These are phyloP conservation scores for Neofusicoccum umdonicola DNA, from an alignment of 2,329 filamentous ascomycete genomes.

Conservation along the genomic window DNA sequence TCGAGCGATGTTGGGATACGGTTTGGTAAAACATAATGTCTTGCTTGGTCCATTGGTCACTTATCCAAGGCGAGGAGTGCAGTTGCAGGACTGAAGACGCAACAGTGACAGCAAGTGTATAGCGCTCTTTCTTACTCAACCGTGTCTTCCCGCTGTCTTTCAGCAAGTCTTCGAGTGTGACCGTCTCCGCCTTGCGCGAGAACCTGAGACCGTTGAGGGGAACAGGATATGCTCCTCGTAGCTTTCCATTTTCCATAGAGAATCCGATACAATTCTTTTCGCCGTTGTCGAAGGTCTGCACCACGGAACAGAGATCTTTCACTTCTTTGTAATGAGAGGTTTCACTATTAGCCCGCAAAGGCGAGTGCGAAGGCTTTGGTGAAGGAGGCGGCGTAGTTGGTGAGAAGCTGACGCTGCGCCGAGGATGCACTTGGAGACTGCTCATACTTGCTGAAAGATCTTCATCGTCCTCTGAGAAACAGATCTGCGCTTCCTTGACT, in stretches of 20 bases:
- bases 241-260: slow-evolving; percentile 31
- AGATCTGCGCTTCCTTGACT: slow-evolving; percentile 34
- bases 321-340: slow-evolving; percentile 26
- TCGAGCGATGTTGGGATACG: slow-evolving; percentile 20
- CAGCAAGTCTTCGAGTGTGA: slow-evolving; percentile 34
- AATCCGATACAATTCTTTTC: slow-evolving; percentile 31
- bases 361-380: slow-evolving; percentile 20
- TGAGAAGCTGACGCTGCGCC: slow-evolving; percentile 34
- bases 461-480: slow-evolving; percentile 30
- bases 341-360: not conserved
- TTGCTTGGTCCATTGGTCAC: slow-evolving; percentile 32
- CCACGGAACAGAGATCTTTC: slow-evolving; percentile 23
- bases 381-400: slow-evolving; percentile 22
- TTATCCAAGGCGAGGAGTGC: slow-evolving; percentile 37
- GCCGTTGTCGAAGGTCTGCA: not conserved
- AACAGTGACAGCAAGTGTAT: slow-evolving; percentile 35
- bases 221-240: slow-evolving; percentile 29
- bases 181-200: slow-evolving; percentile 20
- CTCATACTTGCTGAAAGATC: slow-evolving; percentile 16
- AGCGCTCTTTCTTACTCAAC: slow-evolving; percentile 35
- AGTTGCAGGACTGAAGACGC: slow-evolving; percentile 37
- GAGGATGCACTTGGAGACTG: not conserved
- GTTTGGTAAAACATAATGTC: slow-evolving; percentile 34
- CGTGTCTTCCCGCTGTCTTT: slow-evolving; percentile 24
- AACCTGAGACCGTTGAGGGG: slow-evolving; percentile 14